Evolutionary conservation across 345 rosid species (phyloP).

Genomic region (Draba incana): DNA sequence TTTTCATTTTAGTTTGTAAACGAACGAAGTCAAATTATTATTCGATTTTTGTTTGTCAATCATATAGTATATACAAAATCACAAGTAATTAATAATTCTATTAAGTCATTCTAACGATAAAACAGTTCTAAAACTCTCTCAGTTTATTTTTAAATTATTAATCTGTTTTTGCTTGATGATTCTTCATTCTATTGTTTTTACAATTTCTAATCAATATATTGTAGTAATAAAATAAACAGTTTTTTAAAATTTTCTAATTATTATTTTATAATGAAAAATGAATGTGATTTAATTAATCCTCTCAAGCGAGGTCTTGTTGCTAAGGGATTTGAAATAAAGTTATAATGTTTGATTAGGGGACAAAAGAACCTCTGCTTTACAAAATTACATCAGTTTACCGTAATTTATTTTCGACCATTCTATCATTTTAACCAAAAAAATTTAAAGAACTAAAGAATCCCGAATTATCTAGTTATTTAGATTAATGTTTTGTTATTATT

Average conservation of each 20-base stretch:
- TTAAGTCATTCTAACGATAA: background rate
- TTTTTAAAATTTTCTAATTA: background rate
- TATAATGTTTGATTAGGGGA: slow-evolving; percentile 1
- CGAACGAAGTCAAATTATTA: background rate
- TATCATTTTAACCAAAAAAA: background rate
- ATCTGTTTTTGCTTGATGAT: background rate
- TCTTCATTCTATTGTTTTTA: background rate
- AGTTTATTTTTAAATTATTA: background rate
- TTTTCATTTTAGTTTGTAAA: background rate
- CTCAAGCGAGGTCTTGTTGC: no score
- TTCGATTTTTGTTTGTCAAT: slow-evolving; percentile 7
- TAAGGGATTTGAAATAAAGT: background rate
- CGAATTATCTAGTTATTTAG: background rate
- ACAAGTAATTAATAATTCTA: background rate
- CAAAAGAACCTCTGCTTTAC: background rate
- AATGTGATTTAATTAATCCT: background rate
- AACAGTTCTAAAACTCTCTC: background rate
- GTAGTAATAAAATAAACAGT: background rate
- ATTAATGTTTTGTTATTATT: slow-evolving; percentile 3
- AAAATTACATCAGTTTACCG: background rate
- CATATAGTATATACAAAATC: background rate
- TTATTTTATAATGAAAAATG: background rate
- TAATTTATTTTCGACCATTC: background rate
- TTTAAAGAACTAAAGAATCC: background rate
- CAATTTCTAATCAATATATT: background rate